Evolutionary conservation across 305 asterid genomes (phyloP).

Genomic region (Fraxinus platypoda): DNA sequence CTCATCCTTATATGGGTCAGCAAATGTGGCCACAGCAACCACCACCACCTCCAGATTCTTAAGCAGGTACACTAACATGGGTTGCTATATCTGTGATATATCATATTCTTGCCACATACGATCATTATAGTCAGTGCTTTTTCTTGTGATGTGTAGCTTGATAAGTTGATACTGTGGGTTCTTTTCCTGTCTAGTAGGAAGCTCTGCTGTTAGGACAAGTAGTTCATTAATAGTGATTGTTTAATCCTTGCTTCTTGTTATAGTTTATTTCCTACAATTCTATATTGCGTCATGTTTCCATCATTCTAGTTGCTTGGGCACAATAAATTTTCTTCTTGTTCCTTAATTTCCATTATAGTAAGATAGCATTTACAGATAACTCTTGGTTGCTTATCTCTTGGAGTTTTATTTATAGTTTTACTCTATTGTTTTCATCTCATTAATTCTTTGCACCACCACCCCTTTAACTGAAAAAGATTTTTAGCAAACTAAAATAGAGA

Average conservation of each 20-base stretch:
- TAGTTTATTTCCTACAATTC: background rate
- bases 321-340: background rate
- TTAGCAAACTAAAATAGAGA: background rate
- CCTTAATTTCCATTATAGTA: background rate
- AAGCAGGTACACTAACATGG: constrained; percentile 33
- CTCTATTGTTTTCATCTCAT: background rate
- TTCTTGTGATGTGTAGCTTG: background rate
- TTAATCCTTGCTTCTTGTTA: background rate
- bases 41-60: constrained; percentile 71
- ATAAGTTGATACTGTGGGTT: background rate
- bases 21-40: constrained; percentile 89
- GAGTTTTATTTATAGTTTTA: background rate
- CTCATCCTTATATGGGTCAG: constrained; percentile 77
- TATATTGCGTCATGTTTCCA: background rate
- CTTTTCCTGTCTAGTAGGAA: background rate
- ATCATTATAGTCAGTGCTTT: background rate
- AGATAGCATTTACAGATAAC: background rate
- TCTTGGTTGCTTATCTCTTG: background rate
- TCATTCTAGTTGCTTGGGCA: background rate
- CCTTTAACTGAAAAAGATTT: background rate
- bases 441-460: background rate
- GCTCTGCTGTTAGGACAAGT: background rate
- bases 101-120: background rate
- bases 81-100: background rate
- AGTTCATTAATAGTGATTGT: background rate